Percentiles rank a stretch among this genome's conserved stretches.
Conservation (phyloP, 495 filamentous ascomycete species). For the Durotheca rogersii region DNA sequence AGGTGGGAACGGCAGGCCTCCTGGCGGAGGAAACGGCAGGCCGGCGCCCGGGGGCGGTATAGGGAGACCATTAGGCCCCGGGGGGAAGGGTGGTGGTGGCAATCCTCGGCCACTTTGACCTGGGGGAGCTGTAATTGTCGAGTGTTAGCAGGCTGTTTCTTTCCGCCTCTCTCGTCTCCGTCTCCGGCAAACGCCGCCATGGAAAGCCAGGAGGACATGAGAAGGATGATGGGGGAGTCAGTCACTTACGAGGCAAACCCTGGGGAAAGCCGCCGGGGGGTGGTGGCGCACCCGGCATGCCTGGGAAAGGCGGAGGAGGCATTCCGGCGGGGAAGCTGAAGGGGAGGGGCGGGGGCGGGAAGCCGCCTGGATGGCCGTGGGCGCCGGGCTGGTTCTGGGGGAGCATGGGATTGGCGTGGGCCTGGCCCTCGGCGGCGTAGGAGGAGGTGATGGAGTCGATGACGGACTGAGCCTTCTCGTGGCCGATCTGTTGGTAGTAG, state of each 20-base stretch:
- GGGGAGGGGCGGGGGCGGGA: constrained; percentile 25
- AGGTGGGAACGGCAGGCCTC: constrained; percentile 63
- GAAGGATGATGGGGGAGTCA: background rate
- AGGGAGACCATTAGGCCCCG: constrained; percentile 44
- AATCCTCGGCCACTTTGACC: constrained; percentile 52
- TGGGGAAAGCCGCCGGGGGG: constrained; percentile 34
- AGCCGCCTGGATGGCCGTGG: constrained; percentile 20
- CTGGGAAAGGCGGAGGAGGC: constrained; percentile 41
- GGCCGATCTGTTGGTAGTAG: constrained; percentile 98
- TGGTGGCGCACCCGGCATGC: constrained; percentile 37
- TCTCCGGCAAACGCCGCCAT: background rate
- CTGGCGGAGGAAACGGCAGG: constrained; percentile 45
- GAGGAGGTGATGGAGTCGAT: constrained; percentile 96
- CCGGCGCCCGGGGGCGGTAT: constrained; percentile 46
- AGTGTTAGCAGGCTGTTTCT: constrained; percentile 4
- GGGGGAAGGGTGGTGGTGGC: constrained; percentile 67
- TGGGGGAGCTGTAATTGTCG: constrained; percentile 46
- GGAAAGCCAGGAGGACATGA: background rate
- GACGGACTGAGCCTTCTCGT: constrained; percentile 96
- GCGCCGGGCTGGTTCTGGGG: constrained; percentile 58
- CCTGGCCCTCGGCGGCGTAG: constrained; percentile 90
- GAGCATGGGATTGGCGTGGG: constrained; percentile 78
- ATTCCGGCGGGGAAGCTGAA: constrained; percentile 36
- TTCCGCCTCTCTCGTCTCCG: background rate
- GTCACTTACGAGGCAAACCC: constrained; percentile 38